phyloP scores from a whole-genome alignment of 2,329 filamentous ascomycete genomes.

The Trichoderma sp. region DNA sequence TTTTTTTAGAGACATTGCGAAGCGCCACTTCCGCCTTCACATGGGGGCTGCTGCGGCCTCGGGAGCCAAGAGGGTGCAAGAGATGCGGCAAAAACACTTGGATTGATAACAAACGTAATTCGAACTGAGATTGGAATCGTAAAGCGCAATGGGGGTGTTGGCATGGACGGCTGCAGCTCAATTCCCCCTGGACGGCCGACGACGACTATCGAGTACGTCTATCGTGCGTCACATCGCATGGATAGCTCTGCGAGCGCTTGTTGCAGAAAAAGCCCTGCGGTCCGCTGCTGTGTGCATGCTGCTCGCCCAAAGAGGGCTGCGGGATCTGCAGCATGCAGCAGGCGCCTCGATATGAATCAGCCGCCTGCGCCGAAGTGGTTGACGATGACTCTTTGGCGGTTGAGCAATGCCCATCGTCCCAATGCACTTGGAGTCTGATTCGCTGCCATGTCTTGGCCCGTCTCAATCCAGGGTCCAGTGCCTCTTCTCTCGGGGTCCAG shows the following conservation, averaged over 20 bases:
- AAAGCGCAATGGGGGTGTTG: not conserved
- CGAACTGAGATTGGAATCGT: not conserved
- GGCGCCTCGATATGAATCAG: not conserved
- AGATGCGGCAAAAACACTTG: not conserved
- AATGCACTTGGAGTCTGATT: not conserved
- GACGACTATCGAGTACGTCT: not conserved
- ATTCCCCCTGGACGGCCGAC: not conserved
- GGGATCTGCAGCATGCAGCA: conserved; percentile 8
- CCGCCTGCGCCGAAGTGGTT: not conserved
- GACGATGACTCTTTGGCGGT: not conserved
- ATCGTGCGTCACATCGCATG: conserved; percentile 11
- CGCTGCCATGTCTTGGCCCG: not conserved
- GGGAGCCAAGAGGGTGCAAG: not conserved
- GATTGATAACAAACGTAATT: not conserved
- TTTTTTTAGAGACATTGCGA: not conserved
- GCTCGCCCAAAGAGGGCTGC: not conserved
- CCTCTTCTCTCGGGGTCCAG: not conserved
- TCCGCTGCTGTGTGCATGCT: conserved; percentile 15
- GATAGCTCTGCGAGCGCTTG: conserved; percentile 9
- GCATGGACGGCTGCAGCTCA: not conserved
- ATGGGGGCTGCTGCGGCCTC: conserved; percentile 7
- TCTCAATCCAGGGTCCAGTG: conserved; percentile 3
- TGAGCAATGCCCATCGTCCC: not conserved
- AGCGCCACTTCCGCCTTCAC: conserved; percentile 19
- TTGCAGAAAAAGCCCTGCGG: conserved; percentile 5